These are phyloP conservation scores for Leccinum rimulosum DNA, from an alignment of 768 basidiomycete species.

Conservation along the genomic window DNA sequence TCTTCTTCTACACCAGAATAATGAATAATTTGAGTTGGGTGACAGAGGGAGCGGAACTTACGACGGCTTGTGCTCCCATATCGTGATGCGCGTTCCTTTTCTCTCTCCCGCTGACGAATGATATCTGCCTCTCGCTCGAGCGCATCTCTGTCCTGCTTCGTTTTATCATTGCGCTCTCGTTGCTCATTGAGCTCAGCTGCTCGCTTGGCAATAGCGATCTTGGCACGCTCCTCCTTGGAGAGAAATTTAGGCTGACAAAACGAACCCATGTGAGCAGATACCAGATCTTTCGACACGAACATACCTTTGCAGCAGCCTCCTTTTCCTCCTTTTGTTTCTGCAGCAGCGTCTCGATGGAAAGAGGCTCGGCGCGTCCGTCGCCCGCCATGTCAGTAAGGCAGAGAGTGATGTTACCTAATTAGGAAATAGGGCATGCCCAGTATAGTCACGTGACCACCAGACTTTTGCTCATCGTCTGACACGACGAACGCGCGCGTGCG, in stretches of 20 bases:
- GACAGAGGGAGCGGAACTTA: slow-evolving; percentile 13
- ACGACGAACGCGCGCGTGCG: slow-evolving; percentile 18
- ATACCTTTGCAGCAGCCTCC: slow-evolving; percentile 86
- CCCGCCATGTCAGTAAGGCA: slow-evolving; percentile 39
- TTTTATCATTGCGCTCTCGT: slow-evolving; percentile 60
- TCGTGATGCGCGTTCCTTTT: slow-evolving; percentile 32
- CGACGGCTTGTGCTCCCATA: slow-evolving; percentile 40
- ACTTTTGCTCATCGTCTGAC: slow-evolving; percentile 20
- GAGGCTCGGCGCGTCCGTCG: slow-evolving; percentile 53
- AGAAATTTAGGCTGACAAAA: slow-evolving; percentile 90
- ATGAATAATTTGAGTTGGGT: slow-evolving; percentile 5
- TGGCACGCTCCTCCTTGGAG: slow-evolving; percentile 87
- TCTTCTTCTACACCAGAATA: slow-evolving; percentile 43
- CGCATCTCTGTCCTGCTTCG: slow-evolving; percentile 58
- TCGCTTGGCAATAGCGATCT: slow-evolving; percentile 84
- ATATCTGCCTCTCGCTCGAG: slow-evolving; percentile 78
- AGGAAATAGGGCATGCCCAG: slow-evolving; percentile 4
- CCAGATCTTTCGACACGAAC: slow-evolving; percentile 3
- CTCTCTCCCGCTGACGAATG: slow-evolving; percentile 51
- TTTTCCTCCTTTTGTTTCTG: slow-evolving; percentile 86
- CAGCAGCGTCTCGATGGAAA: slow-evolving; percentile 86
- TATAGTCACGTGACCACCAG: slow-evolving; percentile 12
- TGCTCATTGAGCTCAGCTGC: slow-evolving; percentile 78
- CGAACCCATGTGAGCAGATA: background rate
- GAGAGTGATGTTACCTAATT: slow-evolving; percentile 5